Conservation (phyloP, 495 filamentous ascomycete genomes). For the Thermochaetoides thermophila region DNA sequence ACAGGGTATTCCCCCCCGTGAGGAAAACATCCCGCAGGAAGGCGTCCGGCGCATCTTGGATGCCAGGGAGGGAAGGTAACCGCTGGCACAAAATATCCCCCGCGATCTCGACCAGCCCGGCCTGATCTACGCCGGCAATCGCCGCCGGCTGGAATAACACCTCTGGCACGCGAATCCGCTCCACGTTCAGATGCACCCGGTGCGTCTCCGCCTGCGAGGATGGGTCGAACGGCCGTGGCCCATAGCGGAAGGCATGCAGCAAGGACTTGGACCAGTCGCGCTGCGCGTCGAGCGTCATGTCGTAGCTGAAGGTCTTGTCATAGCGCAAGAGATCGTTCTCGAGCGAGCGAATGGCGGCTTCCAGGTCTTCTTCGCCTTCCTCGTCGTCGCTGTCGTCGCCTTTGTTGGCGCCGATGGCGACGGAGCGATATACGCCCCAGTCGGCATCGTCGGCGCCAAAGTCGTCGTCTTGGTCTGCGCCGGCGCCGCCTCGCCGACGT, state of each 20-base stretch:
- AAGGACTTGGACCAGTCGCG: conserved; percentile 86
- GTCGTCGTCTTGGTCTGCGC: too few species aligned
- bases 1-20: conserved; percentile 84
- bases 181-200: conserved; percentile 89
- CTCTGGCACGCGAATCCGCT: conserved; percentile 91
- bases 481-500: conserved; percentile 53
- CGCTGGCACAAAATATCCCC: conserved; percentile 73
- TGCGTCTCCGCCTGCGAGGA: conserved; percentile 67
- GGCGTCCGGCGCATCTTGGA: conserved; percentile 34
- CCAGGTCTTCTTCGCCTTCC: conserved; percentile 83
- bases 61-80: conserved; percentile 36
- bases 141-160: conserved; percentile 81
- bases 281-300: conserved; percentile 81
- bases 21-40: conserved; percentile 80
- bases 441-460: conserved; percentile 97
- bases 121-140: conserved; percentile 90
- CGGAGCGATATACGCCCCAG: conserved; percentile 88
- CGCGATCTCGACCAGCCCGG: conserved; percentile 79
- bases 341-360: conserved; percentile 49
- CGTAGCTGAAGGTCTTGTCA: conserved; percentile 77
- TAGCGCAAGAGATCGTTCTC: conserved; percentile 75
- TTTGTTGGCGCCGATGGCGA: conserved; percentile 54
- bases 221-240: conserved; percentile 71
- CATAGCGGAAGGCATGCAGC: conserved; percentile 76
- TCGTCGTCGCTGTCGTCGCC: conserved; percentile 54